Conservation (phyloP, 2,329 filamentous ascomycete genomes). For the Colletotrichum theobromicola region DNA sequence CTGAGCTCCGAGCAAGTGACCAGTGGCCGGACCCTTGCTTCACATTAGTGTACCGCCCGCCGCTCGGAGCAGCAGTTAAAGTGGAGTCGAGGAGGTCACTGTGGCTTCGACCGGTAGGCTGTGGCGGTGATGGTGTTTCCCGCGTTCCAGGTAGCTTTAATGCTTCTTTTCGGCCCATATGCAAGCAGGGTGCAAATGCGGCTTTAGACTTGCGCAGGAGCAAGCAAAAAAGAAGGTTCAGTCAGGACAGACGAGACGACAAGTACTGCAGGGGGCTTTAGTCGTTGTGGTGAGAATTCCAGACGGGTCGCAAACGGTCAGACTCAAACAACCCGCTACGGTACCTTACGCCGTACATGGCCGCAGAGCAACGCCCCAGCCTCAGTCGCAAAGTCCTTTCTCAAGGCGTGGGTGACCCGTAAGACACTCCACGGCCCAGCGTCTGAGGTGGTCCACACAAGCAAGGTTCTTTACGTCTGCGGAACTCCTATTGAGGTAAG, state of each 20-base stretch:
- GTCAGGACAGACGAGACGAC: not conserved
- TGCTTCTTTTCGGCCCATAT: not conserved
- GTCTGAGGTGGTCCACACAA: not conserved
- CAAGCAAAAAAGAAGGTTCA: not conserved
- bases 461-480: not conserved
- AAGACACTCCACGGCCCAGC: not conserved
- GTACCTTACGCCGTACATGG: not conserved
- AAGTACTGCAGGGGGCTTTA: not conserved
- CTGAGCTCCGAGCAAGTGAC: constrained; percentile 21
- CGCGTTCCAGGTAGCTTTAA: not conserved
- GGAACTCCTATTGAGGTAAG: not conserved
- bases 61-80: constrained; percentile 20
- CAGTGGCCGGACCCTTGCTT: constrained; percentile 22
- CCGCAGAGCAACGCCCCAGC: not conserved
- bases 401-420: not conserved
- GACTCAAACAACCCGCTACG: not conserved
- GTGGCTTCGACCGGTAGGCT: constrained; percentile 8
- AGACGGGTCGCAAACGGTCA: not conserved
- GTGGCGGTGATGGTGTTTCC: not conserved
- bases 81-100: constrained; percentile 21
- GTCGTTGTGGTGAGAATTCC: not conserved
- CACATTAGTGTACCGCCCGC: constrained; percentile 19
- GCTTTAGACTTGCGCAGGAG: not conserved
- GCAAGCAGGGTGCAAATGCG: not conserved
- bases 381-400: not conserved